Evolutionary conservation across 345 rosid genomes (phyloP).

Genomic region (Syzygium grande): DNA sequence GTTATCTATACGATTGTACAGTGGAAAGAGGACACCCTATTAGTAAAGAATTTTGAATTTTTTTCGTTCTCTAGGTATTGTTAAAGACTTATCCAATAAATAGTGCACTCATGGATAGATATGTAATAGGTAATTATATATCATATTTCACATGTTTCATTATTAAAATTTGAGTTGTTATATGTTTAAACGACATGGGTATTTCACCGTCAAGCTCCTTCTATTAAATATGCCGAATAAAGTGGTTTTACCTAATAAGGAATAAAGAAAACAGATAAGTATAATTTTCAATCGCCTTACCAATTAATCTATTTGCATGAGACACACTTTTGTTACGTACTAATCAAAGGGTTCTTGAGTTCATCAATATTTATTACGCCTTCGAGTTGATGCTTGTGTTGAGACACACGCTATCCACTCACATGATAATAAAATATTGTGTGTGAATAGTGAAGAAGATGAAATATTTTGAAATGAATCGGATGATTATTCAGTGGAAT

Average conservation of each 20-base stretch:
- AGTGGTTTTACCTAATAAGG: background rate
- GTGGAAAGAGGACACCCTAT: background rate
- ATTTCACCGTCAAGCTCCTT: background rate
- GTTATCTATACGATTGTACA: background rate
- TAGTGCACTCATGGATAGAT: rapidly evolving
- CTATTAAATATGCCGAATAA: background rate
- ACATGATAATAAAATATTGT: background rate
- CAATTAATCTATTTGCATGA: background rate
- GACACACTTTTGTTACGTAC: background rate
- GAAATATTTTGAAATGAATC: background rate
- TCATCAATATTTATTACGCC: rapidly evolving
- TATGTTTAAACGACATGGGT: no score
- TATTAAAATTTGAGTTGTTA: rapidly evolving
- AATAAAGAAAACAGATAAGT: background rate
- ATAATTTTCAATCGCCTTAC: background rate
- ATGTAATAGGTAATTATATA: rapidly evolving
- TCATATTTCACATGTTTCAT: background rate
- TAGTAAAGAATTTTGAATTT: background rate
- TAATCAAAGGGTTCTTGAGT: no score
- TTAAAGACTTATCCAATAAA: background rate
- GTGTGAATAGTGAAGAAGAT: rapidly evolving
- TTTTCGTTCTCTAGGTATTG: rapidly evolving
- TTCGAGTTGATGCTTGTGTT: rapidly evolving
- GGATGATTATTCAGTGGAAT: background rate
- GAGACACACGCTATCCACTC: rapidly evolving